phyloP scores from a whole-genome alignment of 352 stramenopile species.

The Discostella stelligera region DNA sequence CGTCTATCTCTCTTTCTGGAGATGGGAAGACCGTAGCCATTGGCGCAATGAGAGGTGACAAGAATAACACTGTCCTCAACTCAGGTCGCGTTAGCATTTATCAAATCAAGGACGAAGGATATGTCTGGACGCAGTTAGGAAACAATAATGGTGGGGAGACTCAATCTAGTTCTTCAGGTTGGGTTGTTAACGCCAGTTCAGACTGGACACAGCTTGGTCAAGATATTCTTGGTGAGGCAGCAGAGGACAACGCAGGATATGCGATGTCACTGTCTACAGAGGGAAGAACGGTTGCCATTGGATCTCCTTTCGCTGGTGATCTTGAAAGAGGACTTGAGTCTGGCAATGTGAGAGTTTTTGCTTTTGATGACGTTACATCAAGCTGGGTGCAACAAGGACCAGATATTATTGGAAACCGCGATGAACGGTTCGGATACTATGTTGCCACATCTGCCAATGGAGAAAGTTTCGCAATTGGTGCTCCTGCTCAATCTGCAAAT shows the following conservation, averaged over 20 bases:
- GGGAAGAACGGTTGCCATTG: conserved; percentile 21
- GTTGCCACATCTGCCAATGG: conserved; percentile 17
- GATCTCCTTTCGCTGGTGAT: conserved; percentile 3
- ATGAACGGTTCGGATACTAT: conserved; percentile 7
- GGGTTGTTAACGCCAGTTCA: too few relatives aligned
- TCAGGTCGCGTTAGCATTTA: not conserved
- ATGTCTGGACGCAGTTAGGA: not conserved
- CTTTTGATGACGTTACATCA: not conserved
- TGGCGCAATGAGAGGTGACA: conserved; percentile 1
- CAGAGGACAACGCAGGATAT: conserved; percentile 4
- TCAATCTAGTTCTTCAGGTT: too few relatives aligned
- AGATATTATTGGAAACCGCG: conserved; percentile 6
- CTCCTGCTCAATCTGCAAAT: not conserved
- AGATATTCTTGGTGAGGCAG: conserved; percentile 8
- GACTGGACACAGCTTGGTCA: conserved; percentile 25
- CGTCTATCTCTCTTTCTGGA: conserved; percentile 15
- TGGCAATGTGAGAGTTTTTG: conserved; percentile 11
- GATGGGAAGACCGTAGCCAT: conserved; percentile 22
- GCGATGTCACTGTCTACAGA: conserved; percentile 28
- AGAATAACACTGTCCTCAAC: not conserved
- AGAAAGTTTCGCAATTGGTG: conserved; percentile 14
- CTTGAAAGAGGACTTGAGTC: not conserved
- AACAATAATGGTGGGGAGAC: too few relatives aligned
- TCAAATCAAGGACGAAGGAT: not conserved
- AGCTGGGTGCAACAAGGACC: conserved; percentile 5